A percentile compares a stretch with the other conserved stretches of the same genome.
Evolutionary conservation across 75 land plant species (phyloP).

Genomic region (Adiantum capillusveneris): DNA sequence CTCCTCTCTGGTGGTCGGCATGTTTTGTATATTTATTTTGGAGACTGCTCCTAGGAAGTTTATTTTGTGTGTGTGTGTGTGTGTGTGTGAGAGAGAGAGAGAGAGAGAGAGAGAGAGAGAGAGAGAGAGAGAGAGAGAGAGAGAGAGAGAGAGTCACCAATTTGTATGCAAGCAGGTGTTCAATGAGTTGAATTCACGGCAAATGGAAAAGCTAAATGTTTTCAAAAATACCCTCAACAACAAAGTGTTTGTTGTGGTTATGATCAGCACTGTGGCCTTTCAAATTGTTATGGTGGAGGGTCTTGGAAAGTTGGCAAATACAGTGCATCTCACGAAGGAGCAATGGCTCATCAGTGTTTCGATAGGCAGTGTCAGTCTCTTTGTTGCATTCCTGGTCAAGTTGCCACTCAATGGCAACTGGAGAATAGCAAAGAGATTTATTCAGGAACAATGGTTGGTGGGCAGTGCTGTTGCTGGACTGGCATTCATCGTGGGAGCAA

Average conservation of each 20-base stretch:
- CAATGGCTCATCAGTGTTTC: slow-evolving; percentile 58
- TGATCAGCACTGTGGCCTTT: slow-evolving; percentile 58
- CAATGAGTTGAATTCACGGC: slow-evolving; percentile 87
- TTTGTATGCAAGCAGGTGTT: slow-evolving; percentile 57
- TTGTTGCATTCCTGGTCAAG: slow-evolving; percentile 45
- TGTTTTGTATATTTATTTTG: too few relatives aligned
- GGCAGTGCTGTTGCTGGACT: slow-evolving; percentile 1
- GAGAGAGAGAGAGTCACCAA: slow-evolving; percentile 7
- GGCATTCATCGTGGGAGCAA: background rate
- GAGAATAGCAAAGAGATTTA: background rate
- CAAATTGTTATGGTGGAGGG: slow-evolving; percentile 69
- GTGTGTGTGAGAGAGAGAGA: too few relatives aligned
- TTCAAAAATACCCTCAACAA: slow-evolving; percentile 75
- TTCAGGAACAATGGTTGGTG: background rate
- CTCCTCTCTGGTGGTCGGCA: too few relatives aligned
- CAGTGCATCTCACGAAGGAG: slow-evolving; percentile 53
- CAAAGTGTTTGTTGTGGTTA: slow-evolving; percentile 58
- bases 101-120: slow-evolving; percentile 1
- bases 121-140: slow-evolving; percentile 7
- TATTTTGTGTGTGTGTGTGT: too few relatives aligned
- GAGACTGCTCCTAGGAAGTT: too few relatives aligned
- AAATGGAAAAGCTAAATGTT: slow-evolving; percentile 87
- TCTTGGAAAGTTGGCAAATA: slow-evolving; percentile 80
- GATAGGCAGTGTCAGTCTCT: slow-evolving; percentile 51
- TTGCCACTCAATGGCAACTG: slow-evolving; percentile 7